phyloP scores from a whole-genome alignment of 108 stramenopile species.

The Stephanodiscus triporus region DNA sequence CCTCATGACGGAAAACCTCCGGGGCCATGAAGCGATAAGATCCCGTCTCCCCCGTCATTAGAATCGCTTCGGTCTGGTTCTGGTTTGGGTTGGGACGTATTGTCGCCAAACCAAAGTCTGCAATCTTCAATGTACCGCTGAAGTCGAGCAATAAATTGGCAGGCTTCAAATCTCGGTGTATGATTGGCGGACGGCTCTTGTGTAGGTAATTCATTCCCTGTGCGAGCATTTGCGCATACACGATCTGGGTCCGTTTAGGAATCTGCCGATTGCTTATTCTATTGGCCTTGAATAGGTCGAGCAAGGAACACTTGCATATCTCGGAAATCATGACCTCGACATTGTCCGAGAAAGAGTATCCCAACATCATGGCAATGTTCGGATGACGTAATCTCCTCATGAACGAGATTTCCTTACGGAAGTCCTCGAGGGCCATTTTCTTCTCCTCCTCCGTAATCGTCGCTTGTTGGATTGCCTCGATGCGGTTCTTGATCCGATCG shows the following conservation, averaged over 20 bases:
- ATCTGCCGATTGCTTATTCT: conserved; percentile 71
- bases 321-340: conserved; percentile 88
- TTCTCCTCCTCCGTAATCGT: conserved; percentile 53
- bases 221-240: conserved; percentile 82
- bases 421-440: conserved; percentile 73
- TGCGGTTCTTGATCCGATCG: conserved; percentile 43
- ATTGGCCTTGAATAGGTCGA: conserved; percentile 85
- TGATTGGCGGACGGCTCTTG: conserved; percentile 84
- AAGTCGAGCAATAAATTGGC: conserved; percentile 89
- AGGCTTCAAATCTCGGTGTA: conserved; percentile 92
- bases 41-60: conserved; percentile 44
- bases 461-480: conserved; percentile 50
- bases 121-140: conserved; percentile 88
- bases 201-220: conserved; percentile 93
- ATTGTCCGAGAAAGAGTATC: conserved; percentile 77
- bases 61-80: conserved; percentile 60
- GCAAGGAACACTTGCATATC: conserved; percentile 82
- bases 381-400: conserved; percentile 82
- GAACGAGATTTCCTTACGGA: conserved; percentile 78
- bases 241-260: conserved; percentile 64
- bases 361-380: conserved; percentile 82
- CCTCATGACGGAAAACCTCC: conserved; percentile 86
- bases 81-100: conserved; percentile 76
- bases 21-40: conserved; percentile 92
- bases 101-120: conserved; percentile 96